Evolutionary conservation across 2,329 filamentous ascomycete species (phyloP), one percentile per base, ranked within the genome.

Genomic region (Trichophyton rubrum): DNA sequence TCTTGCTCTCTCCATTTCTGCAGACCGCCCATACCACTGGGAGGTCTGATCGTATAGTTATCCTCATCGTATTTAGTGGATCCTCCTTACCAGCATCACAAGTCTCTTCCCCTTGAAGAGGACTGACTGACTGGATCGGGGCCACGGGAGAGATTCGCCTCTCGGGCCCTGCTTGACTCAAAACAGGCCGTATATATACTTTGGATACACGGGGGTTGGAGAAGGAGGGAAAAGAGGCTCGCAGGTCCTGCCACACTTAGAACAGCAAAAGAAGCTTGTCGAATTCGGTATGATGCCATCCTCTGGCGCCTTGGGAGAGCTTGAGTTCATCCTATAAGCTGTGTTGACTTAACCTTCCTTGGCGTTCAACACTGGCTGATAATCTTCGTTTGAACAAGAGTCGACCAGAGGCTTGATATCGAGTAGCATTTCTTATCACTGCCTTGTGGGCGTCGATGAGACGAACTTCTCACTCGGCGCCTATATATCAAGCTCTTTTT

Each of bases 31-130:
- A 55, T 55, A 30, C 51, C 51, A 55, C 24, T 35, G 13, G 9
- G 51, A 55, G 51, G 51, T 55, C 51, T 55, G 51, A 55, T 55
- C 51, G 51, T 55, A 55, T 55, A 55, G 51, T 55, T 55, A 55
- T 55, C 51, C 51, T 55, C 51, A 55, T 55, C 51, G 51, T 55
- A 55, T 27, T 30, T 20, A 6, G 30, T 55, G 51, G 51, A 35
- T 27, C 27, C 49, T 13, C 27, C 51, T 55, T 7, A 30, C 27
- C 51, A 55, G 27, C 24, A 35, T 55, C 45, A 51, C 45, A 6
- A 20, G 51, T 8, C 7, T 9, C 9, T 6, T 30, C 27, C 27
- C 17, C 15, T 24, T 17, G 20, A 30, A 17, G 27, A n/a, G n/a
- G 7, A 51, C 51, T 55, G 33, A 20, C 51, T 55, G 20, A 35